Evolutionary conservation across 176 grass and related monocot genomes (phyloP).

Genomic region (Musa schizocarpa): DNA sequence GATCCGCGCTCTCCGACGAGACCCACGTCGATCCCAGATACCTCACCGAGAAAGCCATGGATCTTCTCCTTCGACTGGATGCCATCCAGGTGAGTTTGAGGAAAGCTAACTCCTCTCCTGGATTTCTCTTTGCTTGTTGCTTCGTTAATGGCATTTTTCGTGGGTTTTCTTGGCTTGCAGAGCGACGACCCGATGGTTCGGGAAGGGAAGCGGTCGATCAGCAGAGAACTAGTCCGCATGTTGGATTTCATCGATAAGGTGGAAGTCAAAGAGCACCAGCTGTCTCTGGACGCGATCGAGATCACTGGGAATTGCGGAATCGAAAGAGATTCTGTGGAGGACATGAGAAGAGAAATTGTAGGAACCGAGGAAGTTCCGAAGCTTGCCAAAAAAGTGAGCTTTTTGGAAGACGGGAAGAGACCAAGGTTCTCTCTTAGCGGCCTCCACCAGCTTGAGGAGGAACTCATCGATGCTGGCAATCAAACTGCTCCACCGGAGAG

Average conservation of each 20-base stretch:
- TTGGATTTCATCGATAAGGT: constrained; percentile 87
- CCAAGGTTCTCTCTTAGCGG: not conserved
- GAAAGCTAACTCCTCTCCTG: not conserved
- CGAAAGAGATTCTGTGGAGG: not conserved
- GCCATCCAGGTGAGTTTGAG: constrained; percentile 57
- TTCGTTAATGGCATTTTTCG: constrained; percentile 4
- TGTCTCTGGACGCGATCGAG: constrained; percentile 6
- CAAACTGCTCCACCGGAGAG: constrained; percentile 8
- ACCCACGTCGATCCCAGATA: constrained; percentile 25
- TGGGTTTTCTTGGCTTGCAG: constrained; percentile 25
- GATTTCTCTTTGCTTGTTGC: not conserved
- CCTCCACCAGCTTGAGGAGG: constrained; percentile 11
- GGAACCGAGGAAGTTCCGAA: not conserved
- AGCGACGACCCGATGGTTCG: constrained; percentile 71
- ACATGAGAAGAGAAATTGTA: not conserved
- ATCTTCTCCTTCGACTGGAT: constrained; percentile 55
- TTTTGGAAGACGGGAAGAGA: constrained; percentile 24
- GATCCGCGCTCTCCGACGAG: constrained; percentile 42
- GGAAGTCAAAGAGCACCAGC: constrained; percentile 44
- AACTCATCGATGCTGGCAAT: constrained; percentile 23
- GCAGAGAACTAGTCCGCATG: constrained; percentile 60
- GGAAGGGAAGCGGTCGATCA: constrained; percentile 66
- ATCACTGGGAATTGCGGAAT: constrained; percentile 5
- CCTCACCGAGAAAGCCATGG: constrained; percentile 48
- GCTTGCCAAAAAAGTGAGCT: constrained; percentile 34